Evolutionary conservation across 768 basidiomycete genomes (phyloP), one percentile per base, ranked within the genome.

Genomic region (Roridomyces roridus): DNA sequence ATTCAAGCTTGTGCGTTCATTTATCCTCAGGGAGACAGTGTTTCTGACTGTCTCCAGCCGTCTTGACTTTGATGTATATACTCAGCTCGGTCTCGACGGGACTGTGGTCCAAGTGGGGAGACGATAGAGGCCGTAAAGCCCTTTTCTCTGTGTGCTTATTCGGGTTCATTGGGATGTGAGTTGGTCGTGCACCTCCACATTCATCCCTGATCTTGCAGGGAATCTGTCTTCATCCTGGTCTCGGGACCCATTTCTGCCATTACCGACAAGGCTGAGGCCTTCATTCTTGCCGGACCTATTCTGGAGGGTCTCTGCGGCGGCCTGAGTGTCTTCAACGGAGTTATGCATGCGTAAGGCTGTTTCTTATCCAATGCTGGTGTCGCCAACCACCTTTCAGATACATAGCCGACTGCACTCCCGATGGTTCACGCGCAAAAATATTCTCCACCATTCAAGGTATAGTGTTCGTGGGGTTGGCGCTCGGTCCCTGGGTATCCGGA

Each of bases 21-120:
- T 17, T 49, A 39, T 55, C 2, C 39, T 47, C 20, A 56, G 43
- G 26, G n/a, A 51, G 42, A 41, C 42, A n/a, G 44, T 49, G 43
- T 31, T 9, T 4, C 17, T 48, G 7, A 45, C 11, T 6, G 10
- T 29, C 47, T 18, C 18, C 50, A 82, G 82, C 85, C 46, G 85
- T 96, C 71, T 87, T 87, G 2, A 86, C 90, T 11, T 81, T 81
- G 9, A 89, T 91, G 86, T 93, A 91, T 47, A 68, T 84, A 7
- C 77, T 97, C 36, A 89, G 91, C 47, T 91, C 92, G 1, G 74
- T 92, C 43, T 91, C 90, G 5, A 92, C 92, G 0, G 92, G 90
- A 0, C 91, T 88, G 75, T 97, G 94, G 94, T 91, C 91, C 47
- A 82, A 85, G 45, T 83, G 87, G 37, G 88, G 91, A 10, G 94